phyloP scores from a whole-genome alignment of 2,329 filamentous ascomycete genomes.

The Xylariaceae sp. region DNA sequence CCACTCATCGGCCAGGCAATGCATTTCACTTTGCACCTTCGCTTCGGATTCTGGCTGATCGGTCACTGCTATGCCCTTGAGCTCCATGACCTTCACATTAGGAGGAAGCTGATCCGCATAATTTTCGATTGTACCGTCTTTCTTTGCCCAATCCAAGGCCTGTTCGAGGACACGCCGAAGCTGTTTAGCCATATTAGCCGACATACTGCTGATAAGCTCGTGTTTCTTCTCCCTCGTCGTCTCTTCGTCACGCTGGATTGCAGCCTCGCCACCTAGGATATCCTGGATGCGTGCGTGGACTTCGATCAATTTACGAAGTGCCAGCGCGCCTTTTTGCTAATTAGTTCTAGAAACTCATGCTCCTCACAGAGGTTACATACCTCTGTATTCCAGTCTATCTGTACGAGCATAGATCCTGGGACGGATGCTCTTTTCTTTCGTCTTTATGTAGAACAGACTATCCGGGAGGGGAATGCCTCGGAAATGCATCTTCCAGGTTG shows the following conservation, averaged over 20 bases:
- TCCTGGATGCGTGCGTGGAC: slow-evolving; percentile 26
- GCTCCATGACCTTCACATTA: slow-evolving; percentile 25
- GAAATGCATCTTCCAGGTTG: slow-evolving; percentile 31
- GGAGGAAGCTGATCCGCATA: slow-evolving; percentile 19
- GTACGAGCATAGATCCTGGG: slow-evolving; percentile 30
- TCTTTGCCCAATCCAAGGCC: slow-evolving; percentile 26
- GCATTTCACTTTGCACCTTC: slow-evolving; percentile 22
- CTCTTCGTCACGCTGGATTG: slow-evolving; percentile 3
- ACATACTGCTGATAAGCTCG: slow-evolving; percentile 2
- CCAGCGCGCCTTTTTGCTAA: slow-evolving; percentile 20
- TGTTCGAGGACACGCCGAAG: slow-evolving; percentile 19
- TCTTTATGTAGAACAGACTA: slow-evolving; percentile 28
- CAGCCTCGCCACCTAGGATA: slow-evolving; percentile 19
- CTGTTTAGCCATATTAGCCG: slow-evolving; percentile 21
- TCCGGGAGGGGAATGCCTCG: slow-evolving; percentile 30
- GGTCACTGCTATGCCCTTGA: slow-evolving; percentile 8
- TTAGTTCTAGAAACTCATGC: slow-evolving; percentile 3
- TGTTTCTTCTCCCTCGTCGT: slow-evolving; percentile 2
- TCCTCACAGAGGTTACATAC: slow-evolving; percentile 18
- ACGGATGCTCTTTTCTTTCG: slow-evolving; percentile 21
- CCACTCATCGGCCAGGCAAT: slow-evolving; percentile 21
- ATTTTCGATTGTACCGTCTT: slow-evolving; percentile 23
- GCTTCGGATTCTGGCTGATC: slow-evolving; percentile 17
- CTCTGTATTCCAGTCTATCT: slow-evolving; percentile 27
- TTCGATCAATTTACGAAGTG: slow-evolving; percentile 27